Base-by-base conservation (phyloP, 768 basidiomycete genomes). In the Leccinum disarticulatum region DNA sequence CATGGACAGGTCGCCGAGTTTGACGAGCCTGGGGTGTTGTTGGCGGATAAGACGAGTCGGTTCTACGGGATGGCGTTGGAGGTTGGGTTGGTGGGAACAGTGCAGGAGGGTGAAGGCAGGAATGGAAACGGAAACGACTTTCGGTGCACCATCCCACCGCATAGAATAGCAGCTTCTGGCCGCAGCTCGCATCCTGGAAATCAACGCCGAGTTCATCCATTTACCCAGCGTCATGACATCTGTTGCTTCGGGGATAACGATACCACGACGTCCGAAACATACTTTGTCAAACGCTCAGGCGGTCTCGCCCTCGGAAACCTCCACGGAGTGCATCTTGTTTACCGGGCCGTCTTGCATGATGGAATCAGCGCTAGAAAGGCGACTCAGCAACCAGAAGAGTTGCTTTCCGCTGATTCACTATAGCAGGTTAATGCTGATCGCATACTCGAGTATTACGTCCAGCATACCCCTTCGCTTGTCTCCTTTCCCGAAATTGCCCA, bases 201-300 rank as follows among this genome's bases (percentile, higher is more conserved):
- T 97, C 56, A 87, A 93, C 71, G 92, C 93, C 49, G 92, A 95
- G 70, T 95, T 95, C 70, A 89, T 96, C 43, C 90, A 95, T 74
- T 77, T 92, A 14, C 91, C 90, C 25, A 83, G 81, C 17, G 82
- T 91, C 62, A 88, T 92, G 25, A n/a, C 64, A 90, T 97, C 56
- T 89, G 88, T 64, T 93, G 91, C 43, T 96, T 96, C 69, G 91
- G 90, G 15, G 93, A 96, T 70, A 86, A 86, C 62, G 91, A 92
- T 62, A 88, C 91, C n/a, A 90, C 90, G 64, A 89, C 89, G 1
- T 90, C 90, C 31, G 90, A 94, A 72, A 93, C 93, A 28, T 84
- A 95, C 72, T 93, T 96, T 73, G 81, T 95, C 72, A 93, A 92
- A 71, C 87, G 87, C 59, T 78, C 78, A 30, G 89, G 89, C 17